Conservation (phyloP, 2,329 filamentous ascomycete species). For the Pseudogymnoascus sp. region DNA sequence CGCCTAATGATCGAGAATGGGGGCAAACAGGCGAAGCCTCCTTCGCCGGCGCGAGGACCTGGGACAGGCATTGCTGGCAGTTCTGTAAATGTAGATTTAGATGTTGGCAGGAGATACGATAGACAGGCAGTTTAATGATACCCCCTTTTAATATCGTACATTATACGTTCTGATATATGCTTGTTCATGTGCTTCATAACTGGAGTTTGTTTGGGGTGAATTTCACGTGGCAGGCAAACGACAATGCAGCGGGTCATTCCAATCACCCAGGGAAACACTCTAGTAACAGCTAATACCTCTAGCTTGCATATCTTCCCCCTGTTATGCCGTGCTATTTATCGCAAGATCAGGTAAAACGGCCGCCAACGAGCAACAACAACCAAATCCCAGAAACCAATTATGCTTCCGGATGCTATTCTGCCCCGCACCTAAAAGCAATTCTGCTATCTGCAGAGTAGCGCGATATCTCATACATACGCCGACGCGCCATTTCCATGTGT, state of each 20-base stretch:
- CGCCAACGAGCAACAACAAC: not conserved
- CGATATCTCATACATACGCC: conserved; percentile 3
- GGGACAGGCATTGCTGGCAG: not conserved
- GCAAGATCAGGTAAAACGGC: conserved; percentile 3
- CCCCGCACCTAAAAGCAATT: not conserved
- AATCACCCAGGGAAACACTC: not conserved
- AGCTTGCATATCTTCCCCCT: not conserved
- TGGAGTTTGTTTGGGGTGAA: not conserved
- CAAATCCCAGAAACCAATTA: not conserved
- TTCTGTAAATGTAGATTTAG: not conserved
- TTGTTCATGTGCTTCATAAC: not conserved
- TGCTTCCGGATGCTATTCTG: not conserved
- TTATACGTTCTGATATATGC: not conserved
- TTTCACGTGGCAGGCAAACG: not conserved
- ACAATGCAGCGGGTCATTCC: not conserved
- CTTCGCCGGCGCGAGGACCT: not conserved
- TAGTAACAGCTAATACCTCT: not conserved
- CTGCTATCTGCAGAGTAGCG: not conserved
- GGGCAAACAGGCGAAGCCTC: not conserved
- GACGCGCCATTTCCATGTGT: not conserved
- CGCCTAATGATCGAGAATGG: conserved; percentile 1
- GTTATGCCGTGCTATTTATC: conserved; percentile 2
- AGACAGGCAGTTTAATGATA: conserved; percentile 6
- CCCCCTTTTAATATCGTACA: not conserved
- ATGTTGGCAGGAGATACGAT: not conserved